Evolutionary conservation across 306 rosid genomes (phyloP).

Genomic region (Hylodesmum podocarpum): DNA sequence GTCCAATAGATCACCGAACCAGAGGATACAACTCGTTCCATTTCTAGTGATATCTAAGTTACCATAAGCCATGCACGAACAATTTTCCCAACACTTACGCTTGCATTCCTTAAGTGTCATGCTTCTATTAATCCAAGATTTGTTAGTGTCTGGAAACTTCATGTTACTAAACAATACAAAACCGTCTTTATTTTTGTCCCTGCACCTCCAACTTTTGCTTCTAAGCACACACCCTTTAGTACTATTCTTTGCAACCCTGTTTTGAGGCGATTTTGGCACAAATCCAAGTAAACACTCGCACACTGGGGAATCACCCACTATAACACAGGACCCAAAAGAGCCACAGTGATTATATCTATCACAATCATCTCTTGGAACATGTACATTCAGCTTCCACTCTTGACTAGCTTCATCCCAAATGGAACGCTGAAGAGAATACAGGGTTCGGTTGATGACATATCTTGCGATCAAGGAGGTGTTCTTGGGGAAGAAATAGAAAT

Average conservation of each 20-base stretch:
- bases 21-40: conserved; percentile 56
- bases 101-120: conserved; percentile 48
- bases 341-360: conserved; percentile 48
- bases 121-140: conserved; percentile 40
- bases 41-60: conserved; percentile 33
- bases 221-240: conserved; percentile 42
- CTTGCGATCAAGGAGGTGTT: conserved; percentile 15
- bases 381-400: conserved; percentile 26
- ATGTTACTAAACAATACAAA: conserved; percentile 23
- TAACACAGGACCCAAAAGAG: conserved; percentile 31
- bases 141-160: conserved; percentile 45
- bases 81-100: conserved; percentile 48
- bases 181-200: conserved; percentile 37
- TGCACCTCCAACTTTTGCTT: conserved; percentile 25
- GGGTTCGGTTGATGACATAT: conserved; percentile 40
- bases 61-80: conserved; percentile 51
- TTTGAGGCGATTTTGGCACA: conserved; percentile 28
- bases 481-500: background rate
- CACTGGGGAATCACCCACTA: background rate
- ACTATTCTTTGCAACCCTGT: conserved; percentile 32
- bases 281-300: conserved; percentile 55
- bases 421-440: background rate
- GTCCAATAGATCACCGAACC: conserved; percentile 57
- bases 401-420: conserved; percentile 21
- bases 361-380: conserved; percentile 40